phyloP scores from a whole-genome alignment of 1,284 basidiomycete species.

The Chalciporus sp. region DNA sequence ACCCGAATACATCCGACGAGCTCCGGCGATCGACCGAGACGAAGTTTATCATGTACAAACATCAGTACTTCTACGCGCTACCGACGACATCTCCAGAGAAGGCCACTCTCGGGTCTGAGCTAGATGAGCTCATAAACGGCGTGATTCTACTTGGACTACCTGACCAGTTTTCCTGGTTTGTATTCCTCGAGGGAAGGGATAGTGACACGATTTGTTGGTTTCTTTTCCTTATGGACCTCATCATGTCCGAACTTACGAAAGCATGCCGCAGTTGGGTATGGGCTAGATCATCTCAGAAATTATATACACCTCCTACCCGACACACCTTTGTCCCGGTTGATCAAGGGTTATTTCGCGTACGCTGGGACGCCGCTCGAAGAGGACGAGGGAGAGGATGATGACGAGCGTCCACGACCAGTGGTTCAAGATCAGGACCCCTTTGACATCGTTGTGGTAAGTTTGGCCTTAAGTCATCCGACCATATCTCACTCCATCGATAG shows the following conservation, averaged over 20 bases:
- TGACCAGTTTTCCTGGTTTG: slow-evolving; percentile 79
- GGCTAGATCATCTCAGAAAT: slow-evolving; percentile 59
- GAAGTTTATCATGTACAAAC: slow-evolving; percentile 67
- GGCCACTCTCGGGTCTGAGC: slow-evolving; percentile 51
- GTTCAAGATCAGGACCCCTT: slow-evolving; percentile 47
- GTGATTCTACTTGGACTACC: slow-evolving; percentile 74
- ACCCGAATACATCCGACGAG: slow-evolving; percentile 75
- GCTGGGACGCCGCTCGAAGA: slow-evolving; percentile 52
- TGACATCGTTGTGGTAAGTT: slow-evolving; percentile 55
- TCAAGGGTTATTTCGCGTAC: slow-evolving; percentile 72
- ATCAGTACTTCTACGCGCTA: slow-evolving; percentile 58
- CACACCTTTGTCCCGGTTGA: slow-evolving; percentile 56
- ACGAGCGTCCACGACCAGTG: slow-evolving; percentile 34
- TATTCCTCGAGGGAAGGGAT: slow-evolving; percentile 80
- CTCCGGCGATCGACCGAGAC: slow-evolving; percentile 69
- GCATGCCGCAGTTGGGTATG: slow-evolving; percentile 60
- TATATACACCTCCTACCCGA: slow-evolving; percentile 74
- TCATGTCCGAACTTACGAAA: neutral
- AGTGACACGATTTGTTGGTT: slow-evolving; percentile 65
- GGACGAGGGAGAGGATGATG: slow-evolving; percentile 43
- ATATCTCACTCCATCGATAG: slow-evolving; percentile 38
- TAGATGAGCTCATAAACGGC: slow-evolving; percentile 72
- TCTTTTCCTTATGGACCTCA: slow-evolving; percentile 3
- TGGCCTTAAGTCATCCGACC: neutral
- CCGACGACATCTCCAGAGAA: slow-evolving; percentile 54